These are phyloP conservation scores for Trichoderma endophyticum DNA, from an alignment of 2,329 filamentous ascomycete species.

Conservation along the genomic window DNA sequence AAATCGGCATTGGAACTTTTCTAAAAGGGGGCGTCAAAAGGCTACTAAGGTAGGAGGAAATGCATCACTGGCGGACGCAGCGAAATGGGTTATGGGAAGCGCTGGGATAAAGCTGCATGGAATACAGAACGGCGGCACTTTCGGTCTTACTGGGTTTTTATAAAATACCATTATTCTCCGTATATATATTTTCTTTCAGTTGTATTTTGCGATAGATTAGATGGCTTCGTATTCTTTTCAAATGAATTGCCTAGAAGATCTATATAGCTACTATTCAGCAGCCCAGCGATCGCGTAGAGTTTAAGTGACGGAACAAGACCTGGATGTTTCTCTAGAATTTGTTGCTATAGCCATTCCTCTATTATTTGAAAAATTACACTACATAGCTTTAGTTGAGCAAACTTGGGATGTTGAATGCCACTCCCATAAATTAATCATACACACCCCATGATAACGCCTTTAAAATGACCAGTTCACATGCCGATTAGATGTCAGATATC, in stretches of 20 bases:
- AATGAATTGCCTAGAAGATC: neutral
- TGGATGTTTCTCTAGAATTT: neutral
- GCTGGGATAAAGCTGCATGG: neutral
- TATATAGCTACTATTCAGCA: neutral
- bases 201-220: neutral
- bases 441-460: neutral
- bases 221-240: neutral
- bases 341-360: neutral
- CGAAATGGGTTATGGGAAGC: neutral
- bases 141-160: neutral
- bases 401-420: neutral
- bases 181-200: neutral
- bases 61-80: neutral
- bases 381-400: neutral
- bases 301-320: no score
- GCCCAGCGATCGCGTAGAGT: no score
- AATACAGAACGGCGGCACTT: conserved; percentile 7
- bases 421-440: neutral
- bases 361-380: neutral
- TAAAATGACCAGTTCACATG: neutral
- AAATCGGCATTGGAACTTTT: neutral
- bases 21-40: neutral
- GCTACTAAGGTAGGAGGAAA: neutral
- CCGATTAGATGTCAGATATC: conserved; percentile 44
- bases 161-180: neutral